These are phyloP conservation scores for Podospora pseudopauciseta DNA, from an alignment of 495 filamentous ascomycete species.

Conservation along the genomic window DNA sequence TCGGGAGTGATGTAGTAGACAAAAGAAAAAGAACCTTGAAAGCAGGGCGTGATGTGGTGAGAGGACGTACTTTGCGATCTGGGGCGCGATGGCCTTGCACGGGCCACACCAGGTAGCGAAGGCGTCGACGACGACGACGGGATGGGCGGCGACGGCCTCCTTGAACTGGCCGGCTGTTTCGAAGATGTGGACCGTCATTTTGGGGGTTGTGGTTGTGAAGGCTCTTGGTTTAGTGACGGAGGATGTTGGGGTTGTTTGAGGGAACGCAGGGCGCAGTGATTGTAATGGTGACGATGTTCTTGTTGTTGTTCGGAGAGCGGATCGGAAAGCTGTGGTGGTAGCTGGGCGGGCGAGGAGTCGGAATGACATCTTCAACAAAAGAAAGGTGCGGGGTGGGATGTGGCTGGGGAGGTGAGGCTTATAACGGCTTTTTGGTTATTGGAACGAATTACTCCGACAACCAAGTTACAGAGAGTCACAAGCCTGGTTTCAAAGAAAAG, in stretches of 20 bases:
- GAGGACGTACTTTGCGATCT: conserved; percentile 51
- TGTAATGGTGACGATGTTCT: neutral
- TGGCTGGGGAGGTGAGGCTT: conserved; percentile 4
- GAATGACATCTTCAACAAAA: conserved; percentile 24
- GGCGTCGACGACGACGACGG: conserved; percentile 76
- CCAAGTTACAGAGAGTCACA: neutral
- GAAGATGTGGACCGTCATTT: conserved; percentile 45
- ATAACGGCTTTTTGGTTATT: neutral
- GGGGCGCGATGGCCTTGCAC: conserved; percentile 84
- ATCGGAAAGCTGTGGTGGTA: neutral
- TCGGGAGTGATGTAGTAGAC: no score
- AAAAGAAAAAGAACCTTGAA: neutral
- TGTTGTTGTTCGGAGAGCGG: neutral
- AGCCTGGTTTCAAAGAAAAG: neutral
- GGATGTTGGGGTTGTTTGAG: conserved; percentile 13
- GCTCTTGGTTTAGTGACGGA: conserved; percentile 21
- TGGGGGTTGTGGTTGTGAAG: conserved; percentile 43
- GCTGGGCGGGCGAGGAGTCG: conserved; percentile 20
- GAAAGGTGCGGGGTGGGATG: neutral
- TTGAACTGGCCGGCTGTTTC: conserved; percentile 55
- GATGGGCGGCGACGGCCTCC: conserved; percentile 48
- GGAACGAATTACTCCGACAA: neutral
- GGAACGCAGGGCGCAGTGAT: conserved; percentile 16
- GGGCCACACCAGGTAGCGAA: conserved; percentile 93
- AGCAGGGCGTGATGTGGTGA: neutral